Percentiles rank a stretch among this genome's conserved stretches.
These are phyloP conservation scores for Populus hybrid DNA, from an alignment of 441 rosid species.

Conservation along the genomic window DNA sequence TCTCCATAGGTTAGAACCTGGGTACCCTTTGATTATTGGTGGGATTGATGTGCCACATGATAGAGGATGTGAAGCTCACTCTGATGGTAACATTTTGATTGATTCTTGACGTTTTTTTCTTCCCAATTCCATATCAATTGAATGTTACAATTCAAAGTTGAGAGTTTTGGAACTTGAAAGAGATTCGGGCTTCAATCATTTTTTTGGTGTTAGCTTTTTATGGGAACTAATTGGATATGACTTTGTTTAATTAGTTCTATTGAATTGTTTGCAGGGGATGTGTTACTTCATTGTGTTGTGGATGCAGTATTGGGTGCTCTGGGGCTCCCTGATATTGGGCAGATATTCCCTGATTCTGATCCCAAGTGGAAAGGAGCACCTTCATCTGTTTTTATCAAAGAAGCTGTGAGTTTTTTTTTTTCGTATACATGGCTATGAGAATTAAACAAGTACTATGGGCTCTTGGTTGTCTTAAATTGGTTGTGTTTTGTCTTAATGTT, in stretches of 20 bases:
- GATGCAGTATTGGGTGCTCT: slow-evolving; percentile 97
- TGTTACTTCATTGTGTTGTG: slow-evolving; percentile 92
- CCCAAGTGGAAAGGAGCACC: slow-evolving; percentile 97
- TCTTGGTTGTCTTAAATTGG: background rate
- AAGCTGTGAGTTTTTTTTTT: slow-evolving; percentile 68
- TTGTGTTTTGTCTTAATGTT: background rate
- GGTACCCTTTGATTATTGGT: slow-evolving; percentile 88
- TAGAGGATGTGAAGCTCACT: slow-evolving; percentile 97
- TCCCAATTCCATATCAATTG: background rate
- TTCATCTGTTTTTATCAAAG: slow-evolving; percentile 79
- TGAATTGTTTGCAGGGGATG: slow-evolving; percentile 61
- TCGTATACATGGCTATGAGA: background rate
- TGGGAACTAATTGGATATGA: background rate
- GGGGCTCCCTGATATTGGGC: slow-evolving; percentile 96
- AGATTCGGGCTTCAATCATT: slow-evolving; percentile 4
- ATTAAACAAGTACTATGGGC: background rate
- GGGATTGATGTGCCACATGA: slow-evolving; percentile 87
- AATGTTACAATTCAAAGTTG: background rate
- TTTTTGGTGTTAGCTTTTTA: background rate
- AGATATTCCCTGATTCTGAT: slow-evolving; percentile 88
- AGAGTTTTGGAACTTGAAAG: background rate
- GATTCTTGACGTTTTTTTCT: background rate
- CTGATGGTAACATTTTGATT: slow-evolving; percentile 57
- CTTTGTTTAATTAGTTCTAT: background rate
- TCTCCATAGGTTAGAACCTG: slow-evolving; percentile 86